Base-by-base conservation (phyloP, 2,329 filamentous ascomycete species). In the Penicillium olsonii region DNA sequence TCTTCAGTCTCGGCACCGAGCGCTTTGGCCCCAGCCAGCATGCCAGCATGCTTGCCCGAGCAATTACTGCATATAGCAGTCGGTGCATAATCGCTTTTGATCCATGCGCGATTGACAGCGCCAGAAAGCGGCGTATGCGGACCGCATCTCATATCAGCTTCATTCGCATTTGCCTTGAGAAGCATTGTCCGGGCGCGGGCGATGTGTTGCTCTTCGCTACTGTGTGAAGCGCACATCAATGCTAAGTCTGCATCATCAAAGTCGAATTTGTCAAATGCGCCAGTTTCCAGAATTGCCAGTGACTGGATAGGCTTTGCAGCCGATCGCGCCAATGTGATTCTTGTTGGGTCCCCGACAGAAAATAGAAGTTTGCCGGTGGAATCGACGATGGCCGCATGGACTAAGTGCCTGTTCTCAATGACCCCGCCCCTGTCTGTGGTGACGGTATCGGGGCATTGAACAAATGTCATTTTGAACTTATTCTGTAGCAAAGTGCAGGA, bases 211-310 rank as follows among this genome's bases (percentile, higher is more conserved):
- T 71, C 65, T 53, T 79, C 75, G 44, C 70, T 71, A 52, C 56
- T 78, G 50, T 79, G 75, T 0, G 76, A 79, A 2, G 75, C 74
- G 48, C 76, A 78, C 65, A 76, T 73, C 1, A 79, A 59, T 0
- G 75, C 77, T 2, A 79, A 52, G 27, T 79, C 76, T 3, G 61
- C 68, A 2, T 72, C 66, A 15, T 73, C 63, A 19, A 78, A 70
- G 1, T 57, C 57, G 42, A 63, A 73, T 8, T 59, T 48, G 2
- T 75, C 68, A 18, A 72, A 59, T 1, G 59, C 69, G 0, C 72
- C 73, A 0, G 73, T 76, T 45, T 77, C 72, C 0, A 76, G 51
- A 4, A 78, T 66, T 4, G 74, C 73, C 5, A 78, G 64, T 0
- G 75, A 70, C 55, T 78, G 75, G 0, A 67, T 68, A 0, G 75